Percentiles rank a stretch among this genome's conserved stretches.
Conservation (phyloP, 192 early-diverging fungal genomes). For the Coemansia sp. region DNA sequence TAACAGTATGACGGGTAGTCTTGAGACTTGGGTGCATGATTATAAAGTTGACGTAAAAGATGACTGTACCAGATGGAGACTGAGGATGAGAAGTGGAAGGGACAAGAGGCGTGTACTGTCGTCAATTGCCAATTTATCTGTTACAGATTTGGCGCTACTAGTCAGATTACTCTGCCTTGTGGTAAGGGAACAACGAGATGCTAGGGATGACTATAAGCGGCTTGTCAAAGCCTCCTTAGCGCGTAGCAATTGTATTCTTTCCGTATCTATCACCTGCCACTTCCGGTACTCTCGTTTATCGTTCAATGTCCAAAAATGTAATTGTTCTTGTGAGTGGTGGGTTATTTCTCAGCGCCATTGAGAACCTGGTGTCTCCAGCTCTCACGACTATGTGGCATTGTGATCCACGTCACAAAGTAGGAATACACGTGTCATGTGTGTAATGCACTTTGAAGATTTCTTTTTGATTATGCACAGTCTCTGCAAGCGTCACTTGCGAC, state of each 20-base stretch:
- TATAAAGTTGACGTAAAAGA: not conserved
- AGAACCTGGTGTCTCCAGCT: not conserved
- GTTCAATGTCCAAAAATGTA: not conserved
- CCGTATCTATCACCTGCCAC: not conserved
- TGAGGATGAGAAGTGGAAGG: not conserved
- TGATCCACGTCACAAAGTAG: not conserved
- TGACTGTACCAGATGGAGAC: not conserved
- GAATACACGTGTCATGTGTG: too few relatives aligned
- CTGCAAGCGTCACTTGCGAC: too few relatives aligned
- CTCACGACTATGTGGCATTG: not conserved
- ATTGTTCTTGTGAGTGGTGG: not conserved
- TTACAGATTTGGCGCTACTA: too few relatives aligned
- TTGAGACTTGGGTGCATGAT: too few relatives aligned
- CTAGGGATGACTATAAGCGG: not conserved
- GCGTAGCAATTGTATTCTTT: not conserved
- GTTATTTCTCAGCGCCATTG: not conserved
- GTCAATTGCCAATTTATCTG: too few relatives aligned
- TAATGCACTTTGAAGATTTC: too few relatives aligned
- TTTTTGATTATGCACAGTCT: too few relatives aligned
- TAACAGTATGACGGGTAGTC: not conserved
- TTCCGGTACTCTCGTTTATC: too few relatives aligned
- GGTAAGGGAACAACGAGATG: not conserved
- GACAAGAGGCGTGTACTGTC: too few relatives aligned
- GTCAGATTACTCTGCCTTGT: not conserved
- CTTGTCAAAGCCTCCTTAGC: not conserved